Percentiles rank a stretch among this genome's conserved stretches.
These are phyloP conservation scores for Isabelozyma pseudorhagii DNA, from an alignment of 805 yeast species.

Conservation along the genomic window DNA sequence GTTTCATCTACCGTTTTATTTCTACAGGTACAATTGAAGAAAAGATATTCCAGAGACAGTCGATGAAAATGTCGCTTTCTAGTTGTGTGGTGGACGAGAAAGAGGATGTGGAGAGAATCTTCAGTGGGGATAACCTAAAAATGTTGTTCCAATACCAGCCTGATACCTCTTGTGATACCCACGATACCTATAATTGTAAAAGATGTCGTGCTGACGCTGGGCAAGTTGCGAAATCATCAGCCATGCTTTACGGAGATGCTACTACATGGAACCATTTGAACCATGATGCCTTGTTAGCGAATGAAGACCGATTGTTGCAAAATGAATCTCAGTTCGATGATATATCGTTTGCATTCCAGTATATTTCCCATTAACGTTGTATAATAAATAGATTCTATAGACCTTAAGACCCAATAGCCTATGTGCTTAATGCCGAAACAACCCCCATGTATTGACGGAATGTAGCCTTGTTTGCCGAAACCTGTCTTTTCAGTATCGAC, in stretches of 20 bases:
- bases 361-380: constrained; percentile 65
- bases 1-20: constrained; percentile 91
- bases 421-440: background rate
- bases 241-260: constrained; percentile 96
- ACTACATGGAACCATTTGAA: constrained; percentile 95
- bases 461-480: background rate
- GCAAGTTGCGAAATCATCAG: constrained; percentile 66
- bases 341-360: constrained; percentile 87
- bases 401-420: too few species aligned
- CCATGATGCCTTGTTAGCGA: constrained; percentile 54
- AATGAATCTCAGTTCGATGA: constrained; percentile 70
- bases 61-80: constrained; percentile 87
- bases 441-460: background rate
- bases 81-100: constrained; percentile 97
- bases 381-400: background rate
- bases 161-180: constrained; percentile 81
- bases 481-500: background rate
- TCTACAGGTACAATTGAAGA: constrained; percentile 96
- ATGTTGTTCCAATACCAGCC: constrained; percentile 71
- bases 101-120: constrained; percentile 89
- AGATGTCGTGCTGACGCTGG: constrained; percentile 51
- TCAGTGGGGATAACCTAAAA: constrained; percentile 75
- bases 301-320: constrained; percentile 74
- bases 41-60: constrained; percentile 92
- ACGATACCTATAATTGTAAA: constrained; percentile 85